These are phyloP conservation scores for Pseudocercospora cruenta DNA, from an alignment of 2,329 filamentous ascomycete genomes.

Conservation along the genomic window DNA sequence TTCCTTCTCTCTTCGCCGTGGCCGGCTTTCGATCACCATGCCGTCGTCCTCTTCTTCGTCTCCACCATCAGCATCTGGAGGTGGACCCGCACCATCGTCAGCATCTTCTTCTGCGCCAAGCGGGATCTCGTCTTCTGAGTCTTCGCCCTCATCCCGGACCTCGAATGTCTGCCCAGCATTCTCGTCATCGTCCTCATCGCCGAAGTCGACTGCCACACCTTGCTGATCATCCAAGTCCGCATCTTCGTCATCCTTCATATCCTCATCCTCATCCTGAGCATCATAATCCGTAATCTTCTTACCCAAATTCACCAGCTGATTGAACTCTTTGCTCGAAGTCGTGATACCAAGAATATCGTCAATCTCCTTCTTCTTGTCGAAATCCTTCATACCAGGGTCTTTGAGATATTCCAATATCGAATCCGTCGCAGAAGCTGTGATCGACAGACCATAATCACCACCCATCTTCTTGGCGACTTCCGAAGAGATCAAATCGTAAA, in stretches of 20 bases:
- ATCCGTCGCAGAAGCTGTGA: slow-evolving; percentile 91
- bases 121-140: slow-evolving; percentile 70
- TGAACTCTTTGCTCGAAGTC: slow-evolving; percentile 88
- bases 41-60: slow-evolving; percentile 75
- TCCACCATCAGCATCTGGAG: slow-evolving; percentile 50
- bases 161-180: slow-evolving; percentile 82
- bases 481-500: slow-evolving; percentile 91
- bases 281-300: slow-evolving; percentile 99
- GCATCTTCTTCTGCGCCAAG: slow-evolving; percentile 41
- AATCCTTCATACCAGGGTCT: slow-evolving; percentile 93
- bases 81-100: slow-evolving; percentile 52
- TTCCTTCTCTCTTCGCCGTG: slow-evolving; percentile 53
- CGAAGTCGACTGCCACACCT: slow-evolving; percentile 96
- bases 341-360: slow-evolving; percentile 88
- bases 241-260: slow-evolving; percentile 71
- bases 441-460: slow-evolving; percentile 89
- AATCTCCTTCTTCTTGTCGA: slow-evolving; percentile 97
- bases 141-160: slow-evolving; percentile 77
- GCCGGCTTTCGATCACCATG: slow-evolving; percentile 78
- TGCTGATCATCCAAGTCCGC: slow-evolving; percentile 86
- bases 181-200: slow-evolving; percentile 79
- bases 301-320: slow-evolving; percentile 90
- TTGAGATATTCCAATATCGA: slow-evolving; percentile 89
- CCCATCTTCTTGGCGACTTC: slow-evolving; percentile 86
- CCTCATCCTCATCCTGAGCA: slow-evolving; percentile 91